Percentiles rank a stretch among this genome's conserved stretches.
Evolutionary conservation across 2,329 filamentous ascomycete species (phyloP).

Genomic region (Ophiocordyceps robertsii): DNA sequence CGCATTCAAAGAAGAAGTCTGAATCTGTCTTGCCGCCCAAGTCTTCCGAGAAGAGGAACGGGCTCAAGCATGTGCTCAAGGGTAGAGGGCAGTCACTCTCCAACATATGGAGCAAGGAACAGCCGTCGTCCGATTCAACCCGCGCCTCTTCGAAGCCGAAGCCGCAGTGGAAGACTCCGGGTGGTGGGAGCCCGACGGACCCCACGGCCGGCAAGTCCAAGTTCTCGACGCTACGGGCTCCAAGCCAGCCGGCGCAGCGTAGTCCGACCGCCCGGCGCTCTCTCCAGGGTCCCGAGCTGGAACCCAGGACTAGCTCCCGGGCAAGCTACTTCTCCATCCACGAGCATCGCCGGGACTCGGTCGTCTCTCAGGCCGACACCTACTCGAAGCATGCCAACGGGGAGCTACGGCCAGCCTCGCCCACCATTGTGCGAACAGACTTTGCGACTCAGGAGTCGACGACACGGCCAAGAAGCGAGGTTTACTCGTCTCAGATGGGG

Average conservation of each 20-base stretch:
- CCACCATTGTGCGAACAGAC: conserved; percentile 17
- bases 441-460: conserved; percentile 10
- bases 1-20: conserved; percentile 15
- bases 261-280: neutral
- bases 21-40: conserved; percentile 9
- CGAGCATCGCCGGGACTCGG: conserved; percentile 36
- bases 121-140: conserved; percentile 10
- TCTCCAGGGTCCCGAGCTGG: conserved; percentile 12
- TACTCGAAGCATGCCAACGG: conserved; percentile 36
- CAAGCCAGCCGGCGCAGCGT: conserved; percentile 2
- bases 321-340: conserved; percentile 36
- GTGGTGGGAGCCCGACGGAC: conserved; percentile 2
- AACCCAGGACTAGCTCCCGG: conserved; percentile 27
- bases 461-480: conserved; percentile 6
- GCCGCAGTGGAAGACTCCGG: conserved; percentile 11
- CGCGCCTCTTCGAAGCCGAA: conserved; percentile 8
- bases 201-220: conserved; percentile 5
- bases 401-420: conserved; percentile 30
- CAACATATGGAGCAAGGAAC: conserved; percentile 36
- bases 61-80: conserved; percentile 33
- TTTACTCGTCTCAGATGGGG: conserved; percentile 2
- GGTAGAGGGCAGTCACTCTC: conserved; percentile 33
- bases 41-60: conserved; percentile 9
- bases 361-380: conserved; percentile 42
- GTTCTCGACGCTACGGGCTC: neutral